phyloP scores from a whole-genome alignment of 495 filamentous ascomycete species.

The Zalerion maritima region DNA sequence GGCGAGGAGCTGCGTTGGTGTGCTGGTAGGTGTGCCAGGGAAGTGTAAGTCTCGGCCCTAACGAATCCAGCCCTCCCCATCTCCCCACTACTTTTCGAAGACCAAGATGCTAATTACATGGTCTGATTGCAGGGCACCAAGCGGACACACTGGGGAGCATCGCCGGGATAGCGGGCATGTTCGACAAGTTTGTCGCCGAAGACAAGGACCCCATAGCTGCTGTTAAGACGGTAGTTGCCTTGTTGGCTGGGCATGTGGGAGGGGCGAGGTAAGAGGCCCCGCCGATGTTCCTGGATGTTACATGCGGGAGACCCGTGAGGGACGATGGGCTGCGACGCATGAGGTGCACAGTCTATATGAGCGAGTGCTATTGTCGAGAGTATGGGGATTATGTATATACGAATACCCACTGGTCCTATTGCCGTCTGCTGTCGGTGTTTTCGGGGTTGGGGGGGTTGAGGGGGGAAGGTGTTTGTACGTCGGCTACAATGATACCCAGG shows the following conservation, averaged over 20 bases:
- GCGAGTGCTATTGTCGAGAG: too few relatives aligned
- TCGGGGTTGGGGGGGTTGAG: too few relatives aligned
- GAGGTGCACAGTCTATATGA: too few relatives aligned
- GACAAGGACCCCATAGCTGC: conserved; percentile 35
- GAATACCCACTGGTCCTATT: too few relatives aligned
- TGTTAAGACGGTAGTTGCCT: conserved; percentile 34
- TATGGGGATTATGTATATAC: too few relatives aligned
- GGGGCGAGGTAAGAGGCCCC: conserved; percentile 1
- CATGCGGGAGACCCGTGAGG: too few relatives aligned
- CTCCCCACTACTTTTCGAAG: conserved; percentile 7
- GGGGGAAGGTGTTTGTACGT: too few relatives aligned
- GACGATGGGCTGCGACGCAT: too few relatives aligned
- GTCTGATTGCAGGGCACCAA: conserved; percentile 34
- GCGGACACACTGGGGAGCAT: conserved; percentile 32
- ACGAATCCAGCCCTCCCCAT: conserved; percentile 1
- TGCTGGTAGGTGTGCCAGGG: conserved; percentile 29
- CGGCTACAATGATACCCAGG: too few relatives aligned
- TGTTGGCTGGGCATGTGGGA: conserved; percentile 31
- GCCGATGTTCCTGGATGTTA: not conserved
- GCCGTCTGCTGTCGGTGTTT: too few relatives aligned
- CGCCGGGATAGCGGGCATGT: conserved; percentile 33
- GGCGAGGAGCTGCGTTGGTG: conserved; percentile 34
- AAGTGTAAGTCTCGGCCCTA: conserved; percentile 31
- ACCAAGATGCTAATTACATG: conserved; percentile 4
- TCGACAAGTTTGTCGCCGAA: conserved; percentile 34